phyloP scores from a whole-genome alignment of 805 yeast species.

The Kodamaea kaohsiungensis region DNA sequence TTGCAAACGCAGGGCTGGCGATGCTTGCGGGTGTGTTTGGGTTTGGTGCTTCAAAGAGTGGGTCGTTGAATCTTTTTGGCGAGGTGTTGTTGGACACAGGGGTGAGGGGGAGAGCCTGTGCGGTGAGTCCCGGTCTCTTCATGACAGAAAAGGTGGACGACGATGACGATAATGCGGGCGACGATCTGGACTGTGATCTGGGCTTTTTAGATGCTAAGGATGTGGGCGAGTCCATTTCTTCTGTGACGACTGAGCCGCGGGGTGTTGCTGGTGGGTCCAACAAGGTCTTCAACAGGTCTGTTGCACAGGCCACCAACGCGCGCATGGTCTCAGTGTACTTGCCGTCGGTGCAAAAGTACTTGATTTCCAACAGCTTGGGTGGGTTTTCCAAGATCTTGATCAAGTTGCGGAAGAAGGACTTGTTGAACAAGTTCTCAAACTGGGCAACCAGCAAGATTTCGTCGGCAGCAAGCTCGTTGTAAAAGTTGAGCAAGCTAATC shows the following conservation, averaged over 20 bases:
- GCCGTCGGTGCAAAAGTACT: constrained; percentile 30
- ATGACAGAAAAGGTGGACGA: background rate
- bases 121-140: constrained; percentile 1
- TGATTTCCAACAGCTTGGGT: constrained; percentile 47
- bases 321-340: constrained; percentile 40
- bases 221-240: constrained; percentile 3
- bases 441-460: constrained; percentile 19
- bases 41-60: constrained; percentile 6
- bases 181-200: too few species aligned
- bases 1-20: constrained; percentile 9
- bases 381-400: constrained; percentile 43
- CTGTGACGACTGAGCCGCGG: constrained; percentile 14
- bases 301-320: constrained; percentile 33
- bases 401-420: constrained; percentile 25
- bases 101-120: constrained; percentile 15
- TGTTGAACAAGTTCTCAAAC: constrained; percentile 19
- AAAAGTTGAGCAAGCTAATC: constrained; percentile 19
- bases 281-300: constrained; percentile 22
- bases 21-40: constrained; percentile 13
- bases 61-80: constrained; percentile 18
- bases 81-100: constrained; percentile 29
- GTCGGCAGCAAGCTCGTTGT: constrained; percentile 21
- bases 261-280: constrained; percentile 36
- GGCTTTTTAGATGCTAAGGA: background rate
- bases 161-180: too few species aligned